Percentiles rank a stretch among this genome's conserved stretches.
Evolutionary conservation across 495 filamentous ascomycete species (phyloP).

Genomic region (Cercophora scortea): DNA sequence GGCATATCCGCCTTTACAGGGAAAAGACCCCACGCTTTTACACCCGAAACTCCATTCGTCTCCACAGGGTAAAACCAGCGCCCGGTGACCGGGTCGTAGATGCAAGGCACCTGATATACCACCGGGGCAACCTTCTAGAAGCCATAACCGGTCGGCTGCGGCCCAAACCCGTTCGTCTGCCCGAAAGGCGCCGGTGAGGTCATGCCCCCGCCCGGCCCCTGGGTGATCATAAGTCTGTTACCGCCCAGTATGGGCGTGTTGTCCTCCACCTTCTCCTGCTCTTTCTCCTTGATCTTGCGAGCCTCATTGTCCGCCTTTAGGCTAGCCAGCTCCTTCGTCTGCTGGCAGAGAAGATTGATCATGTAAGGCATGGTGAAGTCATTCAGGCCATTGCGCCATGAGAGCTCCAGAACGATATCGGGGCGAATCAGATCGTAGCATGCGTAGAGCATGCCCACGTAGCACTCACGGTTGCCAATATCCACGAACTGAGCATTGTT

Average conservation of each 20-base stretch:
- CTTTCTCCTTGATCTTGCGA: conserved; percentile 80
- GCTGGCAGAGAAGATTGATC: conserved; percentile 94
- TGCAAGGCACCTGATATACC: conserved; percentile 12
- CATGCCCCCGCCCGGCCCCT: conserved; percentile 55
- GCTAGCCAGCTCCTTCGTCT: conserved; percentile 72
- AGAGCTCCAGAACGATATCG: conserved; percentile 87
- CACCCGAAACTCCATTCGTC: too few relatives aligned
- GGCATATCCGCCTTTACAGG: too few relatives aligned
- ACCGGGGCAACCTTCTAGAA: conserved; percentile 30
- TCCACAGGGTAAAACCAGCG: conserved; percentile 14
- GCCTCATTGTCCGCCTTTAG: conserved; percentile 97
- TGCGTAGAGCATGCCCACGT: conserved; percentile 96
- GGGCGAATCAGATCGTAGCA: conserved; percentile 97
- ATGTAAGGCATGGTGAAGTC: conserved; percentile 99
- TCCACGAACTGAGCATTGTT: conserved; percentile 77
- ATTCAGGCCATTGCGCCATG: conserved; percentile 89
- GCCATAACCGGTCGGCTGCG: conserved; percentile 68
- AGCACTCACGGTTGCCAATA: conserved; percentile 98
- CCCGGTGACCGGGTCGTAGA: conserved; percentile 11
- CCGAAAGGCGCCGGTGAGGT: conserved; percentile 51
- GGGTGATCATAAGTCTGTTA: conserved; percentile 95
- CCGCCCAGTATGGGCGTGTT: conserved; percentile 89
- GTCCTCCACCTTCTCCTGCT: conserved; percentile 82
- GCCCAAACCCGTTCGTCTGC: conserved; percentile 72
- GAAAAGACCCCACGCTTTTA: too few relatives aligned